Base-by-base conservation (phyloP, 176 grass and related monocot genomes). In the Cenchrus fungigraminus region DNA sequence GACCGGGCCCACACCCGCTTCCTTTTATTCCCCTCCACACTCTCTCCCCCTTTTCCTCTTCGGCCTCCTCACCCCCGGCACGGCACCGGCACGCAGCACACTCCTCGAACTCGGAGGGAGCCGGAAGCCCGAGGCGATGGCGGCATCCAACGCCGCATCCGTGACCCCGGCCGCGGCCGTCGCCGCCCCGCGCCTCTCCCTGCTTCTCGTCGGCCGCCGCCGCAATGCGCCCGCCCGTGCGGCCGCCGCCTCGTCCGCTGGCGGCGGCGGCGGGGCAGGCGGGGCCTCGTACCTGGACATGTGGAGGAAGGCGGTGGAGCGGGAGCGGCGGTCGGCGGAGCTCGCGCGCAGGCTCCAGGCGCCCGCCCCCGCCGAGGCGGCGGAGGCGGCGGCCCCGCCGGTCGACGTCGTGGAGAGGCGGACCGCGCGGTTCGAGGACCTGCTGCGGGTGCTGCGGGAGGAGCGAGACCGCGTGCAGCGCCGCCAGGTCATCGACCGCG, bases 391-490 rank as follows among this genome's bases (percentile, higher is more conserved):
- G 10, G 2, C 46, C 28, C 58, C 83, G 1, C 55, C 79, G 55
- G 79, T 12, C 44, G 72, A 17, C 0, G 79, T 79, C 52, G 82
- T 86, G 45, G 82, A 83, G 74, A 32, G 52, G 56, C 90, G 84
- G 79, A 91, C 91, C 65, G 89, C 94, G 88, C 81, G 82, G 80
- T 98, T 98, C 76, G 83, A 98, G 75, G 83, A 89, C 78, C 83
- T 98, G 74, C 88, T 95, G 74, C 66, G 86, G 40, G 97, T 98
- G 32, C 97, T 93, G 5, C 68, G 7, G 29, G 88, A 98, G 87
- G 97, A 95, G 90, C 87, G 97, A 16, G 93, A 98, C 79, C 83
- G 93, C 34, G 83, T 92, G 74, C 96, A 98, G 85, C 79, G 93
- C 72, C 84, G 67, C 19, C 93, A 94, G 85, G 87, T 98, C 80